A percentile compares a stretch with the other conserved stretches of the same genome.
These are phyloP conservation scores for Neocallimastix lanati DNA, from an alignment of 192 early-diverging fungal species.

Conservation along the genomic window DNA sequence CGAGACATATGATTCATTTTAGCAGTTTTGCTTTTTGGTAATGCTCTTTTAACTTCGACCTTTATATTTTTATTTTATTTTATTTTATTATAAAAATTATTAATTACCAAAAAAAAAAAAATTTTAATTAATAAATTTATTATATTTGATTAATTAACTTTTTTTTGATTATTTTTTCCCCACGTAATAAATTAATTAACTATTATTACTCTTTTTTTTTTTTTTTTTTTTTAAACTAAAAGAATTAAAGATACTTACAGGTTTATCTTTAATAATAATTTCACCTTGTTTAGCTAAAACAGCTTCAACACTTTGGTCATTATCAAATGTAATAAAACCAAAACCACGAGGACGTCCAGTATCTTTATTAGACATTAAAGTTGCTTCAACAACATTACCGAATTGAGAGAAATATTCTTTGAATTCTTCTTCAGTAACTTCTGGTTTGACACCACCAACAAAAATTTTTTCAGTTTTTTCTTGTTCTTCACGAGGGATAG, in stretches of 20 bases:
- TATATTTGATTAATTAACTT: too few relatives aligned
- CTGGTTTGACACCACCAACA: conserved; percentile 72
- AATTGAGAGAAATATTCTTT: conserved; percentile 69
- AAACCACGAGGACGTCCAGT: conserved; percentile 78
- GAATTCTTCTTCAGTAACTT: conserved; percentile 73
- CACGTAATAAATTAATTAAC: too few relatives aligned
- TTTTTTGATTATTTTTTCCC: too few relatives aligned
- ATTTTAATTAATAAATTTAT: too few relatives aligned
- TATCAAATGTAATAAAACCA: conserved; percentile 85
- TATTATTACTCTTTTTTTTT: too few relatives aligned
- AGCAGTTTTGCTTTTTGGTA: conserved; percentile 33
- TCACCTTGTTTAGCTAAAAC: conserved; percentile 45
- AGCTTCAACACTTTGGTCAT: conserved; percentile 50
- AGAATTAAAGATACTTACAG: conserved; percentile 16
- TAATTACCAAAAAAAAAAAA: too few relatives aligned
- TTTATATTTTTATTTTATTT: conserved; percentile 8
- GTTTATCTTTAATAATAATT: conserved; percentile 50
- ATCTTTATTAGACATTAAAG: conserved; percentile 66
- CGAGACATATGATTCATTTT: conserved; percentile 9
- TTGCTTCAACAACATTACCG: conserved; percentile 65
- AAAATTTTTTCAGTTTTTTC: conserved; percentile 79
- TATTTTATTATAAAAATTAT: too few relatives aligned
- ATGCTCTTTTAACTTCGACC: conserved; percentile 53
- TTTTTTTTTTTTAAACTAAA: too few relatives aligned
- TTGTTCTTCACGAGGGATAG: conserved; percentile 50